Base-by-base conservation (phyloP, 257 asterid species). In the Capsicum chinense region DNA sequence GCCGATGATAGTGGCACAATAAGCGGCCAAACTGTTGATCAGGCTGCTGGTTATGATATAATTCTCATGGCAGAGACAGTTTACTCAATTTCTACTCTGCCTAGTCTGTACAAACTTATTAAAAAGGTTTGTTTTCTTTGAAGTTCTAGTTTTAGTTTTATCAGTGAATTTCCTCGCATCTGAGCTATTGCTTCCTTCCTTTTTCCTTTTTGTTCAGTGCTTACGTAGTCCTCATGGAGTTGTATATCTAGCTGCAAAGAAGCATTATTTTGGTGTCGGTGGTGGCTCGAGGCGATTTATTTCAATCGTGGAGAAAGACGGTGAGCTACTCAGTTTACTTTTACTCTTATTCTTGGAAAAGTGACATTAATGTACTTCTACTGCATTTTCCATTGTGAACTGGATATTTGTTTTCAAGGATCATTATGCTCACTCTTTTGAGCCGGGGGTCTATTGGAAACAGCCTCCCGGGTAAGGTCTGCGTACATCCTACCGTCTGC, bases 41-140 rank as follows among this genome's bases (percentile, higher is more conserved):
- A 81, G 79, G 59, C 81, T 73, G 85, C 84, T 64, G 86, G 93
- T 83, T 97, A 97, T 83, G 98, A 97, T 88, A 86, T 93, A 69
- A 92, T 97, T 85, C 92, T 97, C 85, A 97, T 97, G 99, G 97
- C 99, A 52, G 99, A 97, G 91, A 95, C 99, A 3, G 99, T 97
- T 56, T 97, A 97, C 90, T 91, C 99, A 11, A 79, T 94, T 80
- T 90, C 94, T 48, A 87, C 97, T 57, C 92, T 92, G 83, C 94
- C 98, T 19, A 88, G 80, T 86, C 92, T 95, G 21, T 91, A 88
- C 88, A 85, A 89, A 83, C 98, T 97, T 66, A 87, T 93, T 79
- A 90, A 90, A 84, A 93, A 93, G 99, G 99, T 96, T 59, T 26
- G 56, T 44, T 71, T 60, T 69, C 58, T 39, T 68, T 89, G 56